These are phyloP conservation scores for Bruguiera gymnorhiza DNA, from an alignment of 345 rosid species.

Conservation along the genomic window DNA sequence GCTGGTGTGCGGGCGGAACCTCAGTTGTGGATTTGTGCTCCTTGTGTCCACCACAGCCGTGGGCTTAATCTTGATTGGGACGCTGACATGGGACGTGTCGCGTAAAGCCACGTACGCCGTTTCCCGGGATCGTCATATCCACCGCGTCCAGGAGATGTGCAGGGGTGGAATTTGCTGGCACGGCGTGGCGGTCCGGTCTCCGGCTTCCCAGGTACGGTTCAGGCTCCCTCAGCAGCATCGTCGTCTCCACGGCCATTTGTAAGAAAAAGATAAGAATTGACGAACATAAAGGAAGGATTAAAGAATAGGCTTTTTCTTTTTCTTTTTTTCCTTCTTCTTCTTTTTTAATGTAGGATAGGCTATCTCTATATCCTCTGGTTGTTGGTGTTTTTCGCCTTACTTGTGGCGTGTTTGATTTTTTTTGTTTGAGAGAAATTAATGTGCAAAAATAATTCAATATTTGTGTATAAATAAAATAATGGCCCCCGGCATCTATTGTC, in stretches of 20 bases:
- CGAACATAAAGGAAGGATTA: too few species aligned
- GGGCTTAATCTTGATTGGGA: conserved; percentile 54
- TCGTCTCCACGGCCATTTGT: conserved; percentile 19
- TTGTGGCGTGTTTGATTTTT: too few species aligned
- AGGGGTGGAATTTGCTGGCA: conserved; percentile 99
- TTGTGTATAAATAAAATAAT: too few species aligned
- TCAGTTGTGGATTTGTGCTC: conserved; percentile 67
- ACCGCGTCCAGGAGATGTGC: conserved; percentile 56
- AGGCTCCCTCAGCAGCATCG: conserved; percentile 64
- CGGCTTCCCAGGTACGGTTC: conserved; percentile 93
- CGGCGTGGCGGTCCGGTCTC: conserved; percentile 89
- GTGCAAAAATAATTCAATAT: too few species aligned
- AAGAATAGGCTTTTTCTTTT: too few species aligned
- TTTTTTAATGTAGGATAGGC: too few species aligned
- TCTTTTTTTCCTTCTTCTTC: too few species aligned
- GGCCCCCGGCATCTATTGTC: too few species aligned
- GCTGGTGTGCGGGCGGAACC: conserved; percentile 53
- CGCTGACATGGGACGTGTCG: conserved; percentile 89
- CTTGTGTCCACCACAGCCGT: conserved; percentile 60
- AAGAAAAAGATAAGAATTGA: background rate
- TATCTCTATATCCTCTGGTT: too few species aligned
- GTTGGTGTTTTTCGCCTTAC: too few species aligned
- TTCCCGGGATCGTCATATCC: conserved; percentile 39
- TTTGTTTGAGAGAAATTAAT: too few species aligned
- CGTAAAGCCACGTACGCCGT: conserved; percentile 70